Evolutionary conservation across 805 yeast species (phyloP), one percentile per base, ranked within the genome.

Genomic region (Candida sithepensis): DNA sequence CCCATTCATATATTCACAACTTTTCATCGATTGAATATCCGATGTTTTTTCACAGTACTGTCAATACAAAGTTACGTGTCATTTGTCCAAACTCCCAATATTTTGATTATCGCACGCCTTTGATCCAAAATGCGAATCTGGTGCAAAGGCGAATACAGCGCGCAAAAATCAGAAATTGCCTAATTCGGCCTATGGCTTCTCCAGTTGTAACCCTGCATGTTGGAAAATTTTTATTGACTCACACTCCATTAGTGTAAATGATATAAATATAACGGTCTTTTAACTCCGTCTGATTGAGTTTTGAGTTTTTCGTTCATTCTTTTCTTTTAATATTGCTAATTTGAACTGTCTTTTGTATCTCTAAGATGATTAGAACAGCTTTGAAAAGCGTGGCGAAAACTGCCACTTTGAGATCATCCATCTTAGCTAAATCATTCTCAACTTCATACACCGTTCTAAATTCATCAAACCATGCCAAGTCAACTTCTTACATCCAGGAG

Each of bases 401-500:
- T 2, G 2, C 20, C 8, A 16, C 38, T 30, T 18, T 21, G 16
- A 19, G n/a, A n/a, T 12, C 23, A 10, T 20, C 4, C 4, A 21
- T 24, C 22, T 22, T 28, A n/a, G 14, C n/a, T 12, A 16, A 9
- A 34, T 24, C 42, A 30, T 19, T 38, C 9, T 19, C 32, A 8
- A 18, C 41, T 13, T 28, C 52, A 12, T 18, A 51, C 1, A 9
- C 24, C 3, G n/a, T 47, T 2, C 39, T 43, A 5, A 39, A 39
- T n/a, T 22, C 26, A 22, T 52, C 53, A 36, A 42, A 19, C 21
- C 34, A 53, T 2, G 44, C 61, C 4, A 64, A 66, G 19, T 68
- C 79, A 1, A 55, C 57, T 2, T 57, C 64, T 49, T 69, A 58
- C 55, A 70, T 84, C 41, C 66, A 68, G 22, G 74, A 74, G 19